These are phyloP conservation scores for Puccinia novopanici DNA, from an alignment of 1,284 basidiomycete species.

Conservation along the genomic window DNA sequence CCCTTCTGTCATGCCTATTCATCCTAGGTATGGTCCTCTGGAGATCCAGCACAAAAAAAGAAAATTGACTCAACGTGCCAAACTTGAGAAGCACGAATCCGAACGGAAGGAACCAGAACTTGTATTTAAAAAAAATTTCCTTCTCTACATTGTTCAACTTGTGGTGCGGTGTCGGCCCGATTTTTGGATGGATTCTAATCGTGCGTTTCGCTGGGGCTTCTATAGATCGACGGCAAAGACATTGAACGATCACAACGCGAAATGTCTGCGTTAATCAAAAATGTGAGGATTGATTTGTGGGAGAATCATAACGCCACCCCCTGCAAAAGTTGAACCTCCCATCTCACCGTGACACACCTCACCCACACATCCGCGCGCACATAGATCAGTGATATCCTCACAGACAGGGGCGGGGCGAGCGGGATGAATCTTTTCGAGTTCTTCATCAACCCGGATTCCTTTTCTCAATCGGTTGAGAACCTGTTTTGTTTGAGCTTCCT, in stretches of 20 bases:
- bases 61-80: background rate
- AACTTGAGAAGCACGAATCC: conserved; percentile 20
- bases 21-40: conserved; percentile 40
- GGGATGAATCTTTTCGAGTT: conserved; percentile 77
- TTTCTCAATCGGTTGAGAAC: conserved; percentile 89
- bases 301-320: background rate
- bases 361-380: background rate
- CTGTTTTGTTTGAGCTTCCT: conserved; percentile 89
- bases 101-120: conserved; percentile 37
- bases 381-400: conserved; percentile 23
- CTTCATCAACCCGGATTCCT: conserved; percentile 80
- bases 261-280: conserved; percentile 55
- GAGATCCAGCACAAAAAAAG: conserved; percentile 40
- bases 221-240: conserved; percentile 54
- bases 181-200: conserved; percentile 50
- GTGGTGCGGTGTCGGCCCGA: too few species aligned
- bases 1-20: background rate
- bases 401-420: conserved; percentile 46
- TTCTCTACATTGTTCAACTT: background rate
- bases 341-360: background rate
- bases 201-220: background rate
- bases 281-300: background rate
- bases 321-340: background rate
- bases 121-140: background rate
- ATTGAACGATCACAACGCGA: conserved; percentile 56